Evolutionary conservation across 371 early-diverging fungal species (phyloP).

Genomic region (Syncephalastrum monosporum): DNA sequence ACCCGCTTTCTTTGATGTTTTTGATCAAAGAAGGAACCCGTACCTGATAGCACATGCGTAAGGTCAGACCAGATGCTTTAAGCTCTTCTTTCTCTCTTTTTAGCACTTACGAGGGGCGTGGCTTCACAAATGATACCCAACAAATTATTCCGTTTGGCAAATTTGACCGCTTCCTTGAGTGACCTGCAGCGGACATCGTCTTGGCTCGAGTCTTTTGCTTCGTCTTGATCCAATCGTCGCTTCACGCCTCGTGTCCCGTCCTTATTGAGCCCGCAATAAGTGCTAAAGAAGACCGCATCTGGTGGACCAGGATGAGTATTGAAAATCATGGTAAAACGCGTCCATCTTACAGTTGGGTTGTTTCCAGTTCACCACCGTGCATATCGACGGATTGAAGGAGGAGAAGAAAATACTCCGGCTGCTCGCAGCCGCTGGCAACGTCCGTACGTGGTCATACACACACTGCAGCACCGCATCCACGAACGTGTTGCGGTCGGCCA

Average conservation of each 20-base stretch:
- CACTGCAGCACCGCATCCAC: conserved; percentile 83
- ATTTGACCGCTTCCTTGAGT: conserved; percentile 71
- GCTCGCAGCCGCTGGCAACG: conserved; percentile 28
- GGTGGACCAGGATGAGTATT: background rate
- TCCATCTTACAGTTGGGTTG: conserved; percentile 86
- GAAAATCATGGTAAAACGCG: background rate
- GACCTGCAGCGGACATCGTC: conserved; percentile 52
- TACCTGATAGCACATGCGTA: conserved; percentile 45
- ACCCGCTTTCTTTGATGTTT: conserved; percentile 86
- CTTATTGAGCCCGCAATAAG: conserved; percentile 72
- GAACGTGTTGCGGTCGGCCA: conserved; percentile 72
- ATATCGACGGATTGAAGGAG: conserved; percentile 87
- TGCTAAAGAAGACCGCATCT: conserved; percentile 88
- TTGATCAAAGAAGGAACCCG: conserved; percentile 86
- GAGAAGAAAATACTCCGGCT: conserved; percentile 68
- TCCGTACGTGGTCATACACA: conserved; percentile 69
- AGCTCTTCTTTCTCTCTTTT: too few relatives aligned
- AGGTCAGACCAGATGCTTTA: too few relatives aligned
- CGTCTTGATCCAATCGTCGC: conserved; percentile 25
- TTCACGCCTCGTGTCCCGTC: conserved; percentile 40
- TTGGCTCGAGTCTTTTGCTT: conserved; percentile 14
- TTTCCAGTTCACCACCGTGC: conserved; percentile 95
- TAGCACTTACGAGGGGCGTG: conserved; percentile 68
- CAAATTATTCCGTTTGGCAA: conserved; percentile 73
- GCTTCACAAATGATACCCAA: conserved; percentile 90